Evolutionary conservation across 2,329 filamentous ascomycete species (phyloP), one percentile per base, ranked within the genome.

Genomic region (Phialophora expanda): DNA sequence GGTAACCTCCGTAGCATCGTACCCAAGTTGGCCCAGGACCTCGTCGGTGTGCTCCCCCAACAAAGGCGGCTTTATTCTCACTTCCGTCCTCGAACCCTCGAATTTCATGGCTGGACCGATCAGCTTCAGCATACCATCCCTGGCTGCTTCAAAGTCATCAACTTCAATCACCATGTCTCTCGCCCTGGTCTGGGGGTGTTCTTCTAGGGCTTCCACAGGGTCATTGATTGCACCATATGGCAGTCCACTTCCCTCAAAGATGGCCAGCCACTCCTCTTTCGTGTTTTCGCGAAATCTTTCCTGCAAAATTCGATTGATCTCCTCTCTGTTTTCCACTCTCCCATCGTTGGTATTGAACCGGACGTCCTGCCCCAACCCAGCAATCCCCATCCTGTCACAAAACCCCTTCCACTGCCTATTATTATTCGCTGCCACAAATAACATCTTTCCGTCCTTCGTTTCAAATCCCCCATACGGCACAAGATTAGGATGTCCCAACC

Each of bases 391-490:
- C 20, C 60, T 57, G 32, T 64, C 53, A 58, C 70, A 70, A 28
- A 71, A 67, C 17, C 66, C 63, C n/a, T 68, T 69, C 70, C 69
- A 72, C 28, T 72, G 70, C 32, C 68, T 56, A 56, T 69, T 69
- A 56, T 71, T 72, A 44, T 70, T 72, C 28, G 70, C 70, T 11
- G 68, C 70, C 20, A 70, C 61, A 56, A 68, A 71, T n/a, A 72
- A 22, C 62, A 69, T 69, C 38, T 65, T 65, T 9, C 54, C 41
- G 41, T 72, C 70, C 24, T 60, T 62, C 14, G 70, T 67, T 57
- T 68, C 62, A 44, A 67, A 70, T 0, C 60, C 70, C 34, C 69
- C 70, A 55, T 72, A 72, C 2, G 69, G 70, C 38, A 71, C 69
- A 12, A 72, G 57, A 58, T 61, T 68, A 3, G 70, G 68, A 58